phyloP scores from a whole-genome alignment of 129 eudicot species.

The Flaveria ramosissima region DNA sequence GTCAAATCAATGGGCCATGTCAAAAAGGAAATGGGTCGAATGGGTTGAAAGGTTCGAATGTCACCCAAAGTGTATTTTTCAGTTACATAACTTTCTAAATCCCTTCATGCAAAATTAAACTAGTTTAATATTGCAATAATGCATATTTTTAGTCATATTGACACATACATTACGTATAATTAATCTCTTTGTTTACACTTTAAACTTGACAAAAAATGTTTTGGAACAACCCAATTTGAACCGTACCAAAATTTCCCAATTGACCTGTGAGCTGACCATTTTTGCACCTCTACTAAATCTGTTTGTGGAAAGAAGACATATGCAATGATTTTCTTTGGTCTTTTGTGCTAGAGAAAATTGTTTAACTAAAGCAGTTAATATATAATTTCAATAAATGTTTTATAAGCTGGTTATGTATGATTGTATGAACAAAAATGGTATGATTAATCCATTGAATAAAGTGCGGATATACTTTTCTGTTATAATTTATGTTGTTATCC shows the following conservation, averaged over 20 bases:
- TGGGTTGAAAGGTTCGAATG: not conserved
- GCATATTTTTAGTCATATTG: not conserved
- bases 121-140: not conserved
- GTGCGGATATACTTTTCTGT: slow-evolving; percentile 13
- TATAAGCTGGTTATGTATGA: slow-evolving; percentile 35
- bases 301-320: slow-evolving; percentile 34
- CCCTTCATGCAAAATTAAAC: not conserved
- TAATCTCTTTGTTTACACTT: not conserved
- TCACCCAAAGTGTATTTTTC: not conserved
- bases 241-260: not conserved
- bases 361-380: slow-evolving; percentile 1
- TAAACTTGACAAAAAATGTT: not conserved
- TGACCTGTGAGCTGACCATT: not conserved
- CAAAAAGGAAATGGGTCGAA: not conserved
- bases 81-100: not conserved
- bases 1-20: slow-evolving; percentile 5
- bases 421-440: not conserved
- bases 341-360: slow-evolving; percentile 27
- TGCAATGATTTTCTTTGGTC: slow-evolving; percentile 34
- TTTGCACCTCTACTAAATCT: not conserved
- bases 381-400: not conserved
- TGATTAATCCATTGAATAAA: slow-evolving; percentile 13
- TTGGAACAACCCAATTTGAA: not conserved
- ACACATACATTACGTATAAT: not conserved
- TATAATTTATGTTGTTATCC: slow-evolving; percentile 10